Conservation (phyloP, 2,329 filamentous ascomycete genomes). For the Paecilomyces formosus region DNA sequence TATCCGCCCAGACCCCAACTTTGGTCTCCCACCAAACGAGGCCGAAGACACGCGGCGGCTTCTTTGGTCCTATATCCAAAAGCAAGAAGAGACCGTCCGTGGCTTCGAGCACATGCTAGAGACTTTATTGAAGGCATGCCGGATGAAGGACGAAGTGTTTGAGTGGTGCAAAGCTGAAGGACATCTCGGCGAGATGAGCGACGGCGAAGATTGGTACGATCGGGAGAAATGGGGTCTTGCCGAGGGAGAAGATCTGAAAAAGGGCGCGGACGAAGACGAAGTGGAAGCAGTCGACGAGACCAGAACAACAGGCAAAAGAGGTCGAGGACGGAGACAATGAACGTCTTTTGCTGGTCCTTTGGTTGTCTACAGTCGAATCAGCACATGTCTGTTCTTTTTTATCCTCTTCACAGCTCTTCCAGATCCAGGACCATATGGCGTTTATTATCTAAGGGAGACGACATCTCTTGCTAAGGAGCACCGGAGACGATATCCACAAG, state of each 20-base stretch:
- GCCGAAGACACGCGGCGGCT: slow-evolving; percentile 56
- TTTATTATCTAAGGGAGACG: neutral
- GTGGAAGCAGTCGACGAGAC: slow-evolving; percentile 41
- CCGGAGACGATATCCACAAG: neutral
- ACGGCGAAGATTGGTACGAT: slow-evolving; percentile 63
- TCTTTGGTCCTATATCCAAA: slow-evolving; percentile 56
- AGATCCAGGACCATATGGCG: neutral
- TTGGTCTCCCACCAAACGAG: slow-evolving; percentile 51
- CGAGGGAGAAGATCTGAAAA: slow-evolving; percentile 48
- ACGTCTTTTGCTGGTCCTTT: neutral
- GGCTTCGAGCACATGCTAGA: slow-evolving; percentile 48
- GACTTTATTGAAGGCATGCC: slow-evolving; percentile 51
- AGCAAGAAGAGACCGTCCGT: slow-evolving; percentile 57
- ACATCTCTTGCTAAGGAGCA: too few relatives aligned
- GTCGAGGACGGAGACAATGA: slow-evolving; percentile 30
- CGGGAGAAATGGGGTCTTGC: slow-evolving; percentile 52
- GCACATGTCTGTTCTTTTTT: neutral
- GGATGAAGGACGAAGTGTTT: slow-evolving; percentile 52
- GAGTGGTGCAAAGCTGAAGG: slow-evolving; percentile 56
- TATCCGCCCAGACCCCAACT: slow-evolving; percentile 45
- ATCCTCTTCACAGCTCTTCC: neutral
- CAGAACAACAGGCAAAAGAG: slow-evolving; percentile 31
- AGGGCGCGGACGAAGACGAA: slow-evolving; percentile 56
- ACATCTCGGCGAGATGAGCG: slow-evolving; percentile 59
- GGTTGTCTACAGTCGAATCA: neutral